phyloP scores from a whole-genome alignment of 192 early-diverging fungal species.

The Coemansia sp. region DNA sequence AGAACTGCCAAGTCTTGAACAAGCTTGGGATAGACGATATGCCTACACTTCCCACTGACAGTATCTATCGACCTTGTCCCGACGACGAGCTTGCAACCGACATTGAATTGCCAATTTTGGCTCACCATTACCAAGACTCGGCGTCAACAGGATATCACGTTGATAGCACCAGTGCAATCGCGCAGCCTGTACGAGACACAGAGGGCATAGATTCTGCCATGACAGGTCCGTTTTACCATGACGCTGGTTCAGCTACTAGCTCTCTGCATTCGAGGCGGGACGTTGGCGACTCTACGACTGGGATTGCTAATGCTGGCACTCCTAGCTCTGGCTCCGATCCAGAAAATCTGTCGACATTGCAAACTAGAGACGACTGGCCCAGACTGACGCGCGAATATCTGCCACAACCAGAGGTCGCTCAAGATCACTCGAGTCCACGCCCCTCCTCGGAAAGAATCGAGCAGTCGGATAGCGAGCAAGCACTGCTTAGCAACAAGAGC shows the following conservation, averaged over 20 bases:
- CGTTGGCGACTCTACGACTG: background rate
- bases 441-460: background rate
- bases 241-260: background rate
- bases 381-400: constrained; percentile 23
- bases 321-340: background rate
- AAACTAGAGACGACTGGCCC: constrained; percentile 13
- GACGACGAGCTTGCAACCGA: background rate
- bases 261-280: constrained; percentile 1
- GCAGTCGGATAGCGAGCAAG: background rate
- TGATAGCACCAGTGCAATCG: background rate
- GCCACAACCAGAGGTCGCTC: background rate
- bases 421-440: background rate
- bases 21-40: background rate
- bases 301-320: background rate
- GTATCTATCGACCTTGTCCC: background rate
- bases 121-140: background rate
- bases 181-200: background rate
- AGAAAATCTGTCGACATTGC: constrained; percentile 1
- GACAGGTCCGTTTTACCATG: background rate
- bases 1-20: background rate
- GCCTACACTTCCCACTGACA: background rate
- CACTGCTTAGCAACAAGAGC: background rate
- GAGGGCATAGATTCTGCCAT: background rate
- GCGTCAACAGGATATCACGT: background rate
- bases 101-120: background rate